phyloP scores from a whole-genome alignment of 2,329 filamentous ascomycete genomes.

The Ambrosiella cleistominuta region DNA sequence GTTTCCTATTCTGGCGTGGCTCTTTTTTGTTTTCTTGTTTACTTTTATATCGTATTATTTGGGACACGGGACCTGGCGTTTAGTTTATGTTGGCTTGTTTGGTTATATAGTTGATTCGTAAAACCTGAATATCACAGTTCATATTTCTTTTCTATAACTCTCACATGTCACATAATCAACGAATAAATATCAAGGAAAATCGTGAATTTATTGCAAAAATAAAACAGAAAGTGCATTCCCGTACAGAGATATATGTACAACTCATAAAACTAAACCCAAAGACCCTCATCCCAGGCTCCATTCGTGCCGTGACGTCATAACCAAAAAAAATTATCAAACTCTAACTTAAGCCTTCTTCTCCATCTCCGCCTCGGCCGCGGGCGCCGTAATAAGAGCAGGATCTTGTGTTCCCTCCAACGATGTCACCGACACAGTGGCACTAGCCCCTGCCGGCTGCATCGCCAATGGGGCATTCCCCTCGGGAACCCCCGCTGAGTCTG shows the following conservation, averaged over 20 bases:
- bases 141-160: too few relatives aligned
- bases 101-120: background rate
- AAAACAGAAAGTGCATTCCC: too few relatives aligned
- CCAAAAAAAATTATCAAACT: background rate
- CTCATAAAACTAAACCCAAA: background rate
- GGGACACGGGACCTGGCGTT: background rate
- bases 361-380: constrained; percentile 14
- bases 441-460: constrained; percentile 4
- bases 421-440: constrained; percentile 11
- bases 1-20: background rate
- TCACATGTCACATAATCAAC: too few relatives aligned
- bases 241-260: background rate
- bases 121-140: too few relatives aligned
- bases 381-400: constrained; percentile 13
- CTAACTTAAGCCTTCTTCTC: background rate
- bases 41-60: background rate
- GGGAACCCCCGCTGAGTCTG: constrained; percentile 12
- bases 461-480: constrained; percentile 7
- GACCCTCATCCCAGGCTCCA: background rate
- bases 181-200: too few relatives aligned
- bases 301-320: background rate
- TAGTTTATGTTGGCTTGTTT: background rate
- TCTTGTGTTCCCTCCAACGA: constrained; percentile 13
- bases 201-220: too few relatives aligned
- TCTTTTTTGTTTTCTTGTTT: background rate